Percentiles rank a stretch among this genome's conserved stretches.
phyloP scores from a whole-genome alignment of 805 yeast species.

The Saccharomycopsis sp. region DNA sequence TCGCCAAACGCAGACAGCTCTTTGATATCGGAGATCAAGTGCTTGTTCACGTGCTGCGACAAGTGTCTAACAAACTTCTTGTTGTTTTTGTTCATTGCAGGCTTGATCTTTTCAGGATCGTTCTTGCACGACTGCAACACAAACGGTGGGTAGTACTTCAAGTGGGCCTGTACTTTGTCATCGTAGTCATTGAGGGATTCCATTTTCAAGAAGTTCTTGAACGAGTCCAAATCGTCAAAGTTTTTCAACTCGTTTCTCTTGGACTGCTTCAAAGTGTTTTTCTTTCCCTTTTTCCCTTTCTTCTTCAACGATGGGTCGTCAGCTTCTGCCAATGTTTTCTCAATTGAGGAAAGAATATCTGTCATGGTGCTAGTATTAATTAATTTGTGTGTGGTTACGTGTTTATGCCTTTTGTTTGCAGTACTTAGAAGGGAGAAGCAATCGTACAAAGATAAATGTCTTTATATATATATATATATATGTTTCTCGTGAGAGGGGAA shows the following conservation, averaged over 20 bases:
- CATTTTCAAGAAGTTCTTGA: slow-evolving; percentile 56
- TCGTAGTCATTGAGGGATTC: slow-evolving; percentile 75
- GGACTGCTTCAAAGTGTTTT: slow-evolving; percentile 1
- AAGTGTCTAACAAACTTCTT: slow-evolving; percentile 64
- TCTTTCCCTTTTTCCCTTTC: slow-evolving; percentile 16
- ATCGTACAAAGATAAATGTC: not conserved
- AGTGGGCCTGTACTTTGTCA: slow-evolving; percentile 50
- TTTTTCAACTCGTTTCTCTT: slow-evolving; percentile 12
- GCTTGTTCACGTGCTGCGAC: slow-evolving; percentile 67
- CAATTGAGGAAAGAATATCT: slow-evolving; percentile 20
- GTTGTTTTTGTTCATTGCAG: slow-evolving; percentile 62
- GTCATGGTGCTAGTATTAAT: slow-evolving; percentile 13
- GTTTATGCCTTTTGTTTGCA: not conserved
- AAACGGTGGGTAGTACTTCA: slow-evolving; percentile 67
- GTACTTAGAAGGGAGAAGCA: not conserved
- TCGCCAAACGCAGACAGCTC: slow-evolving; percentile 44
- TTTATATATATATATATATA: not conserved
- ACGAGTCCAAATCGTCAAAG: slow-evolving; percentile 55
- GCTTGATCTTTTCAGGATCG: slow-evolving; percentile 62
- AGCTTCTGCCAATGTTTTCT: slow-evolving; percentile 20
- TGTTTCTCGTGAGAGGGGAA: not conserved
- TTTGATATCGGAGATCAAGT: slow-evolving; percentile 57
- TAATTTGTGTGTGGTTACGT: not conserved
- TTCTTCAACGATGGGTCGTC: slow-evolving; percentile 15
- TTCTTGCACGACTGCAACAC: slow-evolving; percentile 56